Evolutionary conservation across 2,329 filamentous ascomycete genomes (phyloP), one percentile per base, ranked within the genome.

Genomic region (Dactylellina drechsleri): DNA sequence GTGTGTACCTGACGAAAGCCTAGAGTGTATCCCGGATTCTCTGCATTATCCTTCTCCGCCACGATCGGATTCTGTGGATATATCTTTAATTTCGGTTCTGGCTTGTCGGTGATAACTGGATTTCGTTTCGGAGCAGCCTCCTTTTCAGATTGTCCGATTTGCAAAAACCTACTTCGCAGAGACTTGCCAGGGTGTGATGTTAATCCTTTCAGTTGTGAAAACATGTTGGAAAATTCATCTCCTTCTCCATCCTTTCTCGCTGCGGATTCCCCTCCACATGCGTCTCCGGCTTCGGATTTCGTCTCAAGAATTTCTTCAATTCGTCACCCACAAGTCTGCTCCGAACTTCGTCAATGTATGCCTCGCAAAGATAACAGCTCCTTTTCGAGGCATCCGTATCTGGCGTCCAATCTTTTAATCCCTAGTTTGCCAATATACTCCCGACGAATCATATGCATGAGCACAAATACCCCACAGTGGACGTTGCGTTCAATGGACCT

Each of bases 351-450:
- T 64, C 52, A 3, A 64, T 31, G n/a, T 71, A 71, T 23, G 43
- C 50, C 12, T 71, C 66, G 23, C 66, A 71, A n/a, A 71, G 66
- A 43, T 62, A 71, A 16, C 66, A 71, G 16, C 18, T 71, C 18
- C 2, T 8, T 7, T 64, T 36, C 1, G 58, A 71, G n/a, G n/a
- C 40, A 71, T 3, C 66, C 66, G 20, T 62, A 71, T 28, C 52
- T 15, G 7, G 64, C 2, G 45, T 62, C 2, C 0, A 71, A 2
- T 5, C 20, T 52, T 13, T 28, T 12, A 6, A 50, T 10, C 4
- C 13, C 18, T 56, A 12, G 13, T 26, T 41, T 50, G 10, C 18
- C 20, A 13, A n/a, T 13, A n/a, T 52, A 43, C 15, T 64, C 66
- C 10, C 23, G n/a, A 13, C 41, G 26, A 28, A 72, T 53, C 3